Evolutionary conservation across 2,329 filamentous ascomycete species (phyloP).

Genomic region (Colletotrichum zoysiae): DNA sequence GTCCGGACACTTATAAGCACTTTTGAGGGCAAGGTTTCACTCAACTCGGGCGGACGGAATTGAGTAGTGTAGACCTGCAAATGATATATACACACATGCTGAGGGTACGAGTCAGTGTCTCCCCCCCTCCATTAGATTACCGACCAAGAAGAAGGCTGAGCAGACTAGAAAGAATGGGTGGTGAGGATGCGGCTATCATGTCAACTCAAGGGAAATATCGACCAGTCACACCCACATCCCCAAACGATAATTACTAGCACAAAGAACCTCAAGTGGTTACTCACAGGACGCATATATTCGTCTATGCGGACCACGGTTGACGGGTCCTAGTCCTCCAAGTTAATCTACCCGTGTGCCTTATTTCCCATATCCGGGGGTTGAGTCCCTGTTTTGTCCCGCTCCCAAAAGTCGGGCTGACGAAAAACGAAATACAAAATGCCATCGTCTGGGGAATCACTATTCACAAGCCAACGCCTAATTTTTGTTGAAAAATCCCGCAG

Average conservation of each 20-base stretch:
- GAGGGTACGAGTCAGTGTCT: neutral
- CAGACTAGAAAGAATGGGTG: neutral
- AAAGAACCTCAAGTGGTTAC: neutral
- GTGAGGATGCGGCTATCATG: neutral
- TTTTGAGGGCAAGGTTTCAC: neutral
- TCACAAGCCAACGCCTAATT: slow-evolving; percentile 53
- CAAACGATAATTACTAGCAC: neutral
- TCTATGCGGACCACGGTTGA: slow-evolving; percentile 57
- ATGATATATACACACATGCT: neutral
- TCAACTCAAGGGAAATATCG: neutral
- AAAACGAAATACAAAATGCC: slow-evolving; percentile 47
- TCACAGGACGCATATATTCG: slow-evolving; percentile 33
- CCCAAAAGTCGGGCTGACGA: slow-evolving; percentile 39
- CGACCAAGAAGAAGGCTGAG: neutral
- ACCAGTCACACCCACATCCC: neutral
- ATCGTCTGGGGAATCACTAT: slow-evolving; percentile 49
- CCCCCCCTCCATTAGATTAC: too few relatives aligned
- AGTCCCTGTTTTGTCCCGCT: slow-evolving; percentile 36
- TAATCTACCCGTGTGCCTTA: slow-evolving; percentile 31
- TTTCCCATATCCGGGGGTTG: slow-evolving; percentile 37
- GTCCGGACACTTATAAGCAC: neutral
- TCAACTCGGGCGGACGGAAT: neutral
- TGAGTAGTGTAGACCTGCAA: neutral
- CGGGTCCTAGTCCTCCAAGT: slow-evolving; percentile 49
- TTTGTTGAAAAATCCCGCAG: slow-evolving; percentile 53